A percentile compares a stretch with the other conserved stretches of the same genome.
Evolutionary conservation across 495 filamentous ascomycete species (phyloP).

Genomic region (Aspergillus heteromorphus): DNA sequence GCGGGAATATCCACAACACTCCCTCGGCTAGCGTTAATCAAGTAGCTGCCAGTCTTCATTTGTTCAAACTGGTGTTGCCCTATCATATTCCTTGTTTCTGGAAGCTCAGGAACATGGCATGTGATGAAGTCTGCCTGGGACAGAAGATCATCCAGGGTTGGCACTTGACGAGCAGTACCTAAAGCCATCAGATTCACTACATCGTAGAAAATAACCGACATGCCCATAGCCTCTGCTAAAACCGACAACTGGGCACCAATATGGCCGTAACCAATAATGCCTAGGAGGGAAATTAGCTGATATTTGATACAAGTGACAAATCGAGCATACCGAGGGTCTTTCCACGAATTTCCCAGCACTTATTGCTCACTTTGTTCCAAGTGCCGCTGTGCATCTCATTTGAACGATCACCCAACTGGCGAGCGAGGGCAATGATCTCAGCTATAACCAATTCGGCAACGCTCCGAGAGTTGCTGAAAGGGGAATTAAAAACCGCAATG

Average conservation of each 20-base stretch:
- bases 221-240: constrained; percentile 93
- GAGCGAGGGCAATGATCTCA: constrained; percentile 86
- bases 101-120: constrained; percentile 86
- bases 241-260: constrained; percentile 97
- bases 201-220: constrained; percentile 96
- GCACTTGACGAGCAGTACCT: constrained; percentile 78
- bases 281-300: constrained; percentile 25
- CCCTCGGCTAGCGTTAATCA: constrained; percentile 94
- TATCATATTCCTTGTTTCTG: constrained; percentile 91
- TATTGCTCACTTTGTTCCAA: constrained; percentile 96
- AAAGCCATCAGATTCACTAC: constrained; percentile 88
- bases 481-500: constrained; percentile 98
- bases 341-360: constrained; percentile 96
- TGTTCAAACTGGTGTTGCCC: constrained; percentile 65
- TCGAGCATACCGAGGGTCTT: constrained; percentile 74
- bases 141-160: constrained; percentile 71
- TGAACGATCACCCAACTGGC: constrained; percentile 88
- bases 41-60: constrained; percentile 89
- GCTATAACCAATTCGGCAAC: constrained; percentile 94
- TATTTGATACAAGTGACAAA: neutral
- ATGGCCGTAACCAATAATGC: constrained; percentile 95
- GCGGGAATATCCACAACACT: constrained; percentile 93
- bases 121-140: constrained; percentile 81
- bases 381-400: constrained; percentile 90
- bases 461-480: constrained; percentile 94